These are phyloP conservation scores for Moringa oleifera DNA, from an alignment of 345 rosid species.

Conservation along the genomic window DNA sequence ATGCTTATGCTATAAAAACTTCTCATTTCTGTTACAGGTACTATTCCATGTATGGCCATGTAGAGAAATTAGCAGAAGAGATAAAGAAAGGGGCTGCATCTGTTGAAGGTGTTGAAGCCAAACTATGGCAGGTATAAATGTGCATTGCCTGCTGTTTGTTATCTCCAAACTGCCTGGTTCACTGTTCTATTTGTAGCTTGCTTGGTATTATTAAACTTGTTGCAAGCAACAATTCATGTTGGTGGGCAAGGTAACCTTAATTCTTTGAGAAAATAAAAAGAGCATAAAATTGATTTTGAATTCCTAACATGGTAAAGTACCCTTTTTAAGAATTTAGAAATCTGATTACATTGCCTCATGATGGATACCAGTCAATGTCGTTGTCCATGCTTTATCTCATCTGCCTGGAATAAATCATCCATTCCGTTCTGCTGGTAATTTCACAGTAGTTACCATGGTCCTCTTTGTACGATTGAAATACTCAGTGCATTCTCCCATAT, in stretches of 20 bases:
- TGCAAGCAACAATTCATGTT: neutral
- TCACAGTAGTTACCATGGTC: neutral
- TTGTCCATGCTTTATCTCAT: neutral
- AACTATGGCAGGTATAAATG: conserved; percentile 73
- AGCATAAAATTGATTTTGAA: too few relatives aligned
- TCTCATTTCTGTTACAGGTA: conserved; percentile 41
- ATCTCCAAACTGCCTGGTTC: conserved; percentile 8
- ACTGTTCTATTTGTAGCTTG: neutral
- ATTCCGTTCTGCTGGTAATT: neutral
- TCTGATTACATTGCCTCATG: neutral
- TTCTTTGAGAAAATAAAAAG: neutral
- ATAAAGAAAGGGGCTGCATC: conserved; percentile 89
- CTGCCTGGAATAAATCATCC: neutral
- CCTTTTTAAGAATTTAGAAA: too few relatives aligned
- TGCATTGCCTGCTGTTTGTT: conserved; percentile 5
- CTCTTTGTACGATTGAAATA: neutral
- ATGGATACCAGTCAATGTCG: neutral
- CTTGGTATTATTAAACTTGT: neutral
- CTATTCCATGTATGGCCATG: conserved; percentile 97
- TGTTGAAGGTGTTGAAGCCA: conserved; percentile 94
- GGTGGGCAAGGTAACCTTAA: neutral
- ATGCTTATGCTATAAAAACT: neutral
- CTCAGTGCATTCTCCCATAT: too few relatives aligned
- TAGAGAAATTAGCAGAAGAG: conserved; percentile 87
- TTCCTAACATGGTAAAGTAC: neutral